phyloP scores from a whole-genome alignment of 2,329 filamentous ascomycete species.

The Knoxdaviesia capensis region DNA sequence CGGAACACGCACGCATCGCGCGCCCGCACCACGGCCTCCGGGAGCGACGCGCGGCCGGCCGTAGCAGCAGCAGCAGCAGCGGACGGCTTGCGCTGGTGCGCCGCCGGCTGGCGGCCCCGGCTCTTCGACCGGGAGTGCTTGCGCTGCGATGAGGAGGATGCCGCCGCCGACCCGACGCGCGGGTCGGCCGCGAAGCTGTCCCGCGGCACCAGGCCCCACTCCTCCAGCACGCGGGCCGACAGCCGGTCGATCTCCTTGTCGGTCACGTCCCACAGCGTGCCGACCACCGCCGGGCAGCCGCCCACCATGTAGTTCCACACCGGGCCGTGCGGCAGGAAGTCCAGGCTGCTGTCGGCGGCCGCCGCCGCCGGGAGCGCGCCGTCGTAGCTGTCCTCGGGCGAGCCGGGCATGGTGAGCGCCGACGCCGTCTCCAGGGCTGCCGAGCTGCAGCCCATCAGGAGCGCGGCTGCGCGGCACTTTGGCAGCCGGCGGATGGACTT shows the following conservation, averaged over 20 bases:
- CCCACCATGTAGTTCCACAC: constrained; percentile 85
- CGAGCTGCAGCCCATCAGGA: constrained; percentile 89
- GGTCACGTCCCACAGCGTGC: constrained; percentile 94
- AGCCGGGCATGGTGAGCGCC: too few species aligned
- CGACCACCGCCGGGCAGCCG: constrained; percentile 68
- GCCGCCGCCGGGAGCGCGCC: constrained; percentile 23
- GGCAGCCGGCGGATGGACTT: constrained; percentile 63
- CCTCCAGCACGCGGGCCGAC: constrained; percentile 55
- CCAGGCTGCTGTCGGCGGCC: constrained; percentile 30
- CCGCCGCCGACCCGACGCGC: too few species aligned
- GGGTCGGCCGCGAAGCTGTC: constrained; percentile 20
- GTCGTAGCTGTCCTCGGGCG: too few species aligned
- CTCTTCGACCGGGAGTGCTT: too few species aligned
- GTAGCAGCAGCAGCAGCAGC: too few species aligned
- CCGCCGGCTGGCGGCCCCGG: too few species aligned
- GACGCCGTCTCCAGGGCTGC: constrained; percentile 35
- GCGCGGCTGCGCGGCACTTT: constrained; percentile 53
- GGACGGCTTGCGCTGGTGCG: too few species aligned
- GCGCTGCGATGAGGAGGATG: too few species aligned
- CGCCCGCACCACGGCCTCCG: constrained; percentile 62
- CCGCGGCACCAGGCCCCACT: constrained; percentile 56
- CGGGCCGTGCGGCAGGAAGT: constrained; percentile 80
- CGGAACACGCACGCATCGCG: constrained; percentile 65
- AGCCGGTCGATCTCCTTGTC: constrained; percentile 95
- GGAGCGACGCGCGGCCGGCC: constrained; percentile 29